Evolutionary conservation across 371 early-diverging fungal species (phyloP).

Genomic region (Conidiobolus incongruus): DNA sequence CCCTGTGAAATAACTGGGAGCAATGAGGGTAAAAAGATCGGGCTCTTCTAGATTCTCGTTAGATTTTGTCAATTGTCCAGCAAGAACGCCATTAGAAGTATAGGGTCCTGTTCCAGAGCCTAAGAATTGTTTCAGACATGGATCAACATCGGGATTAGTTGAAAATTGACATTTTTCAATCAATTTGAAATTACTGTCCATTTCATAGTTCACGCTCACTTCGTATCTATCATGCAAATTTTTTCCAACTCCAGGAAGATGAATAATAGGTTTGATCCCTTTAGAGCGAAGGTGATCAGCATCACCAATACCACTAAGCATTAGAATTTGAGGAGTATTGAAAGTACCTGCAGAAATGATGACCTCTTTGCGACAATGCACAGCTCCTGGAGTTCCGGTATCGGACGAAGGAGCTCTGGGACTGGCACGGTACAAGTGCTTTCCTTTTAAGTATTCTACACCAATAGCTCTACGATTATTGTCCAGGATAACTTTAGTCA

Average conservation of each 20-base stretch:
- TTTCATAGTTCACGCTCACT: neutral
- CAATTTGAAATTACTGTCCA: neutral
- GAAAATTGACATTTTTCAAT: neutral
- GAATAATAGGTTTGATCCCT: neutral
- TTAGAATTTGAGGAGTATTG: constrained; percentile 10
- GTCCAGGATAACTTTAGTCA: neutral
- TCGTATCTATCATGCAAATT: constrained; percentile 4
- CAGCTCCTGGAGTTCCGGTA: neutral
- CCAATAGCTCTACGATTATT: neutral
- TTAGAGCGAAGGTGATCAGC: neutral
- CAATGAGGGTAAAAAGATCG: neutral
- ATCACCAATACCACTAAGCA: constrained; percentile 11
- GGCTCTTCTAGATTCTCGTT: neutral
- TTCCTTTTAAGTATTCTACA: neutral
- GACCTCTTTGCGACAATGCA: constrained; percentile 10
- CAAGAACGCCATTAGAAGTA: constrained; percentile 1
- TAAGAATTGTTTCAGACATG: neutral
- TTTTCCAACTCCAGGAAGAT: constrained; percentile 2
- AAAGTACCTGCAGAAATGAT: constrained; percentile 11
- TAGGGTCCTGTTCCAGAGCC: neutral
- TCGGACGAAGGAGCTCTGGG: neutral
- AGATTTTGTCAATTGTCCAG: neutral
- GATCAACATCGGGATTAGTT: neutral
- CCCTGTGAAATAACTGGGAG: constrained; percentile 1
- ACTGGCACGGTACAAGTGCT: neutral